Evolutionary conservation across 345 rosid genomes (phyloP).

Genomic region (Murraya koenigii): DNA sequence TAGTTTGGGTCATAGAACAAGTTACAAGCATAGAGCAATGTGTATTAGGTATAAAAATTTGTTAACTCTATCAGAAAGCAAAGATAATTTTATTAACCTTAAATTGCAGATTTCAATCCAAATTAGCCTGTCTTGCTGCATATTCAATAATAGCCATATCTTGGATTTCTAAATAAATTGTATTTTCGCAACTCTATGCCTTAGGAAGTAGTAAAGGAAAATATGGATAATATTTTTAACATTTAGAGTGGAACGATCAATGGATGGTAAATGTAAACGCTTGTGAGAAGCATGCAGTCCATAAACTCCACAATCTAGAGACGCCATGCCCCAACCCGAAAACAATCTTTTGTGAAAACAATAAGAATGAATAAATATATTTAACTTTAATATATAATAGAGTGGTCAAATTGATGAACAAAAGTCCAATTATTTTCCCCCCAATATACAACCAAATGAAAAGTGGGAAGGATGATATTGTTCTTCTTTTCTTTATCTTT

Average conservation of each 20-base stretch:
- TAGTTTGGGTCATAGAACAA: background rate
- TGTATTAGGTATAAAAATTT: background rate
- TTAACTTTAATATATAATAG: too few relatives aligned
- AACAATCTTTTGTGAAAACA: background rate
- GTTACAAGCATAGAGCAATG: background rate
- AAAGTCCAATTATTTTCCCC: background rate
- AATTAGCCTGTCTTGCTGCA: background rate
- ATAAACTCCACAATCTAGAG: background rate
- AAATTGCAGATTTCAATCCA: background rate
- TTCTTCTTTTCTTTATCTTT: background rate
- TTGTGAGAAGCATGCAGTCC: background rate
- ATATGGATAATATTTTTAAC: background rate
- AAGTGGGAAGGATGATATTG: background rate
- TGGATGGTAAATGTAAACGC: background rate
- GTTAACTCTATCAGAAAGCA: background rate
- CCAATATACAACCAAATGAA: background rate
- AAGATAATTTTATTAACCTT: background rate
- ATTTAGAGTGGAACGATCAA: background rate
- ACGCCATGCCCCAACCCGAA: too few relatives aligned
- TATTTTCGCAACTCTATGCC: background rate
- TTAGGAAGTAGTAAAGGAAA: background rate
- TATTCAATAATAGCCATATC: background rate
- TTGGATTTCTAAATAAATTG: background rate
- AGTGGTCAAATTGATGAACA: background rate
- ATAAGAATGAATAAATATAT: too few relatives aligned